These are phyloP conservation scores for Colletotrichum gloeosporioides DNA, from an alignment of 2,329 filamentous ascomycete genomes.

Conservation along the genomic window DNA sequence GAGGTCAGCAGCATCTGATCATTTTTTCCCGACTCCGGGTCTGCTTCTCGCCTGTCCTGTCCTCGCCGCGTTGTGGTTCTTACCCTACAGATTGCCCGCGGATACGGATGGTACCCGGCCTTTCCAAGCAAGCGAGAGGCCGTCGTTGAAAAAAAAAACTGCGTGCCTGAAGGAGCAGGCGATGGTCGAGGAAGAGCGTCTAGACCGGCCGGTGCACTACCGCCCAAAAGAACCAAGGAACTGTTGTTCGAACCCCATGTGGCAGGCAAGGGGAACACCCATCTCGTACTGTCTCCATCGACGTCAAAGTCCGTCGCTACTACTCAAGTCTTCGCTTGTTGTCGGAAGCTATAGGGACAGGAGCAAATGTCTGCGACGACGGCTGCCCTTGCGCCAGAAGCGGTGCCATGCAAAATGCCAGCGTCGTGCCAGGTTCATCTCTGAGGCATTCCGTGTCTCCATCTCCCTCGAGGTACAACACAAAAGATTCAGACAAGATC, in stretches of 20 bases:
- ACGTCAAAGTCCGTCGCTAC: background rate
- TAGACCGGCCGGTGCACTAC: conserved; percentile 3
- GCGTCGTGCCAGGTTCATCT: background rate
- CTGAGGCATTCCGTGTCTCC: background rate
- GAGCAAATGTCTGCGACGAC: background rate
- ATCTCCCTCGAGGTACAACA: background rate
- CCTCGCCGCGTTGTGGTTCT: background rate
- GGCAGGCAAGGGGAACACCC: background rate
- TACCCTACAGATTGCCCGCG: background rate
- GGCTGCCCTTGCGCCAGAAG: background rate
- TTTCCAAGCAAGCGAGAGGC: background rate
- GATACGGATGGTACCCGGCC: background rate
- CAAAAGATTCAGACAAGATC: background rate
- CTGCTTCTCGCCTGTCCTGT: background rate
- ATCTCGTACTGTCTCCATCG: background rate
- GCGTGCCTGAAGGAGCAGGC: background rate
- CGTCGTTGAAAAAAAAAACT: background rate
- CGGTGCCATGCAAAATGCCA: background rate
- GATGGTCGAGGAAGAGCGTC: background rate
- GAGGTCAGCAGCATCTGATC: conserved; percentile 23
- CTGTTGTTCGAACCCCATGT: background rate
- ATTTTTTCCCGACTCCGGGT: background rate
- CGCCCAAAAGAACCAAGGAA: background rate
- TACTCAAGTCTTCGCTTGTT: background rate
- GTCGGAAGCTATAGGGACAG: background rate